Evolutionary conservation across 495 filamentous ascomycete species (phyloP).

Genomic region (Apiosordaria backusii): DNA sequence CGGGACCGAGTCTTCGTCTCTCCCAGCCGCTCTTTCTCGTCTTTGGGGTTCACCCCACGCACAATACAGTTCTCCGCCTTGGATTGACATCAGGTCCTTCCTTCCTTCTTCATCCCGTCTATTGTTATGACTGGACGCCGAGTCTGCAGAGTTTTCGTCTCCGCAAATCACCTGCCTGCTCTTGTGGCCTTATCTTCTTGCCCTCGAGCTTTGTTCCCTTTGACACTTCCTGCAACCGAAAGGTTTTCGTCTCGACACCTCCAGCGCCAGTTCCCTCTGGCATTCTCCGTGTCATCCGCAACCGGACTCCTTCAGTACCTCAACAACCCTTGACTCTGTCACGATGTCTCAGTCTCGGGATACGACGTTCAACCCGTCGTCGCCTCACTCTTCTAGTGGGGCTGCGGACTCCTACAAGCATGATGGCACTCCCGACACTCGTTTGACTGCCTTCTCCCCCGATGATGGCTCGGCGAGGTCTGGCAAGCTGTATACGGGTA

Average conservation of each 20-base stretch:
- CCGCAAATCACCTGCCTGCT: background rate
- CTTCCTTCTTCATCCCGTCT: background rate
- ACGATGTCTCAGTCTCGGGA: slow-evolving; percentile 38
- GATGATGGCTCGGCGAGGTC: slow-evolving; percentile 47
- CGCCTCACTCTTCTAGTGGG: slow-evolving; percentile 57
- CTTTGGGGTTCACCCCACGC: too few relatives aligned
- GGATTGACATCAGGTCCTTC: background rate
- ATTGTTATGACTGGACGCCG: background rate
- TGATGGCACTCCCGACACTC: slow-evolving; percentile 59
- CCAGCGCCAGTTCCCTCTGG: background rate
- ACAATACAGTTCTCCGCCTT: background rate
- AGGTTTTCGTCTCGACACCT: too few relatives aligned
- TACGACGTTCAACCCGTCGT: slow-evolving; percentile 42
- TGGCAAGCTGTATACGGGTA: slow-evolving; percentile 26
- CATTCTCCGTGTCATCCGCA: background rate
- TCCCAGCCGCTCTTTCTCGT: background rate
- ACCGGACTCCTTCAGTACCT: background rate
- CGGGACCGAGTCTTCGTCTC: background rate
- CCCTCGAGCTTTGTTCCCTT: background rate
- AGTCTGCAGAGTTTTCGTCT: background rate
- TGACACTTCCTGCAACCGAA: background rate
- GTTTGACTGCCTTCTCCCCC: slow-evolving; percentile 60
- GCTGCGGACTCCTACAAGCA: slow-evolving; percentile 51
- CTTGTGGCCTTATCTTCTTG: background rate
- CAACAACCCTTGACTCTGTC: background rate